Evolutionary conservation across 179 eudicot genomes (phyloP).

Genomic region (Silene vulgaris): DNA sequence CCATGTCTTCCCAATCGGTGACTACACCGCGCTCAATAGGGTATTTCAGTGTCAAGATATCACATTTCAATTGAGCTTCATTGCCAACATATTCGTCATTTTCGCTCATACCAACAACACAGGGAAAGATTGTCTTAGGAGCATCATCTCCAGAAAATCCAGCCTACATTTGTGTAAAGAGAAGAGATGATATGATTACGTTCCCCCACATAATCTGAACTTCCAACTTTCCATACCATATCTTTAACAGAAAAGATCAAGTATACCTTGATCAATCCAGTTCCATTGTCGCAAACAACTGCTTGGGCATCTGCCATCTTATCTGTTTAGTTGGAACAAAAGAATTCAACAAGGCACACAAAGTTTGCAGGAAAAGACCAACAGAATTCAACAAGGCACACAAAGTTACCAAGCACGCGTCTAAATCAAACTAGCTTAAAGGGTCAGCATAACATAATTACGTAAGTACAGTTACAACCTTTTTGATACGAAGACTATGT

Average conservation of each 20-base stretch:
- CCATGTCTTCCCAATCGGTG: constrained; percentile 48
- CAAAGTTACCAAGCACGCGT: no score
- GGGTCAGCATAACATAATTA: no score
- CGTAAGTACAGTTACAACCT: no score
- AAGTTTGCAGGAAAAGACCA: no score
- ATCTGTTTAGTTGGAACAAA: not conserved
- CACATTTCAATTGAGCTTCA: constrained; percentile 39
- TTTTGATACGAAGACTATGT: no score
- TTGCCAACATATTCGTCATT: constrained; percentile 29
- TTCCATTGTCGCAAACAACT: constrained; percentile 34
- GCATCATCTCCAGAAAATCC: constrained; percentile 16
- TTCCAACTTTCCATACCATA: not conserved
- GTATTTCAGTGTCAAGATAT: constrained; percentile 36
- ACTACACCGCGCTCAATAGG: constrained; percentile 45
- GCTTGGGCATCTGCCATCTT: constrained; percentile 16
- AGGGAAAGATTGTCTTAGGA: constrained; percentile 15
- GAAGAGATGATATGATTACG: not conserved
- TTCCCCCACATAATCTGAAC: not conserved
- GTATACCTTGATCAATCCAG: constrained; percentile 13
- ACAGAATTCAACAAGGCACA: not conserved
- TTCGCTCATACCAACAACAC: not conserved
- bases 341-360: not conserved
- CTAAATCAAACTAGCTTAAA: no score
- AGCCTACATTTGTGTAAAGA: constrained; percentile 6
- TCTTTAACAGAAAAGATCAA: not conserved